Evolutionary conservation across 163 green algal species (phyloP).

Genomic region (Scenedesmus sp.): DNA sequence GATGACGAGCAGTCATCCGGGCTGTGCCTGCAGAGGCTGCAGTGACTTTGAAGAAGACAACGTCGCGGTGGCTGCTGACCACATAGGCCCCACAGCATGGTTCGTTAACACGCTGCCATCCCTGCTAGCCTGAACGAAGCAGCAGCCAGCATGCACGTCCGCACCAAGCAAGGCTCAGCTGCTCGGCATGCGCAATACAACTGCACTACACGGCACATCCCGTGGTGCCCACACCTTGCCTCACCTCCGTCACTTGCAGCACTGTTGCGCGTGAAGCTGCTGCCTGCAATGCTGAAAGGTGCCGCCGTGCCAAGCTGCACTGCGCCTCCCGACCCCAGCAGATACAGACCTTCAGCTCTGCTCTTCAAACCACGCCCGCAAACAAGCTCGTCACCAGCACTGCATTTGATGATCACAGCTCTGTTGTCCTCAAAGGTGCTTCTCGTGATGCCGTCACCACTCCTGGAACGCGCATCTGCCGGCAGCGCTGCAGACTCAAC

Average conservation of each 20-base stretch:
- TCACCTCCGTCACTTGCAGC: neutral
- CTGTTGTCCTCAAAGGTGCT: neutral
- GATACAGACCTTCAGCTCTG: neutral
- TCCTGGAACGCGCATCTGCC: neutral
- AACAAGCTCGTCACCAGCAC: neutral
- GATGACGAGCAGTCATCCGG: too few relatives aligned
- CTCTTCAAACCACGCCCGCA: neutral
- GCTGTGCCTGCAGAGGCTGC: too few relatives aligned
- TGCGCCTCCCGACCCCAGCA: neutral
- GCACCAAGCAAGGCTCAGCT: too few relatives aligned
- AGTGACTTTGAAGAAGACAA: too few relatives aligned
- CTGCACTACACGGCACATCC: neutral
- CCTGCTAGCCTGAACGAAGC: too few relatives aligned
- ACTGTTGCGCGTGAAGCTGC: neutral
- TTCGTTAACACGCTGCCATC: too few relatives aligned
- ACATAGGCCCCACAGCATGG: too few relatives aligned
- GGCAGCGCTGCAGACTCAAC: neutral
- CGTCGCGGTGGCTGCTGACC: too few relatives aligned
- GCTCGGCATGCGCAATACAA: too few relatives aligned
- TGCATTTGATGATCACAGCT: neutral
- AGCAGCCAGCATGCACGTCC: too few relatives aligned
- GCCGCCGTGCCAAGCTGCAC: neutral
- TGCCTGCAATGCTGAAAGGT: neutral
- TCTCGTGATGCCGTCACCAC: neutral
- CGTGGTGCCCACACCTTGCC: neutral